Base-by-base conservation (phyloP, 495 filamentous ascomycete species). In the Cercophora newfieldiana region DNA sequence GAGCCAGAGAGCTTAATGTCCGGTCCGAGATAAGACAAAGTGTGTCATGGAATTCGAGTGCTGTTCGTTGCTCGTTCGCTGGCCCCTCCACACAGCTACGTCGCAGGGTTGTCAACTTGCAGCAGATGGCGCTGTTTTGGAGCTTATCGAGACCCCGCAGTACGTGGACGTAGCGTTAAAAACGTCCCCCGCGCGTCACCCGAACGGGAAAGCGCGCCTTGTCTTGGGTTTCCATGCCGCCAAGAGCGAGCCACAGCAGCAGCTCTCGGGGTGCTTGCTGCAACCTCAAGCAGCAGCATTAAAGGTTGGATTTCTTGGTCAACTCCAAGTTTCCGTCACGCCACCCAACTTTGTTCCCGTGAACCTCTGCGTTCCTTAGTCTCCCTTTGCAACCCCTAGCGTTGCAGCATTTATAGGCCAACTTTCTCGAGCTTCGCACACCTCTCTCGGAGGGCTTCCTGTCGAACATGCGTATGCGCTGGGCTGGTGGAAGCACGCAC, bases 401-500 rank as follows among this genome's bases (percentile, higher is more conserved):
- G 37, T 8, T 14, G 10, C 37, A 14, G 10, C 3, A 16, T 6
- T 44, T 44, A 14, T 8, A 8, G 18, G 12, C 37, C 37, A 44
- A 6, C n/a, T 44, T 6, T 14, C 37, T 44, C 37, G 10, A 44
- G 12, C 37, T 16, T 44, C 37, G 2, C 10, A 2, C 12, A 44
- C 18, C 37, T 8, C 54, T 57, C 54, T 26, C 21, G n/a, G 26
- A 14, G 58, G 28, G 33, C 31, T 3, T 24, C 16, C 58, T 16
- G 5, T 24, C 58, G 59, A 56, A 55, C 57, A 68, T 68, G 66
- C 65, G 53, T 54, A 68, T 68, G 66, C 65, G 53, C 53, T 66
- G 55, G 26, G 64, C 48, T 61, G 31, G 37, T 14, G 18, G 37
- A 4, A 44, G 37, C 26, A 33, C 8, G 18, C 48, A 14, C 33